Evolutionary conservation across 805 yeast genomes (phyloP).

Genomic region (Metschnikowia shivogae): DNA sequence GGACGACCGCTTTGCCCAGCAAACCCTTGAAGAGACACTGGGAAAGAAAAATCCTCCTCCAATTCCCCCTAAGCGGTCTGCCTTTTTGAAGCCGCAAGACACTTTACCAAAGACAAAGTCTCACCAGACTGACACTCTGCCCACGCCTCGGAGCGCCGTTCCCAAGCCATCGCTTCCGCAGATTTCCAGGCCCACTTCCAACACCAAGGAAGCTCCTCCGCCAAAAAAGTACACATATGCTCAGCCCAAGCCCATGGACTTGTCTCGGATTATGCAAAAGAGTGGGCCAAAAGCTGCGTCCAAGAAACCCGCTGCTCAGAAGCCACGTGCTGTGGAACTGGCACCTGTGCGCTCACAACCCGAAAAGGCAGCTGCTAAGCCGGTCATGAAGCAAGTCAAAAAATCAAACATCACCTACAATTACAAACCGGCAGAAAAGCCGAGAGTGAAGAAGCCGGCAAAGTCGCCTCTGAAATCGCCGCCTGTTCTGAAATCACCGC

Average conservation of each 20-base stretch:
- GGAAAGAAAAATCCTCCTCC: constrained; percentile 16
- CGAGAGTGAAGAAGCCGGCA: constrained; percentile 5
- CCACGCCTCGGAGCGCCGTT: background rate
- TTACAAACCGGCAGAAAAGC: constrained; percentile 18
- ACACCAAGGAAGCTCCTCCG: constrained; percentile 14
- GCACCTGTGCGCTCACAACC: constrained; percentile 5
- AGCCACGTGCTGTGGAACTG: constrained; percentile 3
- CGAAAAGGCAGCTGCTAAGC: constrained; percentile 1
- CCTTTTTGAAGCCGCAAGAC: constrained; percentile 1
- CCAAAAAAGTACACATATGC: constrained; percentile 29
- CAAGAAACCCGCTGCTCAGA: constrained; percentile 7
- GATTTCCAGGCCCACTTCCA: constrained; percentile 23
- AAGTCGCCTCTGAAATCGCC: background rate
- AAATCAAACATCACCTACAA: constrained; percentile 32
- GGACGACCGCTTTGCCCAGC: constrained; percentile 45
- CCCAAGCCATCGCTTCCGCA: constrained; percentile 2
- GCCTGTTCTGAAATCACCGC: background rate
- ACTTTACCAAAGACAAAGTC: constrained; percentile 1
- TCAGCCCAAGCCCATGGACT: constrained; percentile 38
- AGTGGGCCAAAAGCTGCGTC: constrained; percentile 5
- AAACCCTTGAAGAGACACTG: constrained; percentile 22
- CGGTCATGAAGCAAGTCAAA: constrained; percentile 14
- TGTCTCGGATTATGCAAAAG: constrained; percentile 30
- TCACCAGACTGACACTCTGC: background rate
- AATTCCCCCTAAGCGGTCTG: constrained; percentile 16